phyloP scores from a whole-genome alignment of 75 land plant genomes.

The Chamaecyparis obtusa region DNA sequence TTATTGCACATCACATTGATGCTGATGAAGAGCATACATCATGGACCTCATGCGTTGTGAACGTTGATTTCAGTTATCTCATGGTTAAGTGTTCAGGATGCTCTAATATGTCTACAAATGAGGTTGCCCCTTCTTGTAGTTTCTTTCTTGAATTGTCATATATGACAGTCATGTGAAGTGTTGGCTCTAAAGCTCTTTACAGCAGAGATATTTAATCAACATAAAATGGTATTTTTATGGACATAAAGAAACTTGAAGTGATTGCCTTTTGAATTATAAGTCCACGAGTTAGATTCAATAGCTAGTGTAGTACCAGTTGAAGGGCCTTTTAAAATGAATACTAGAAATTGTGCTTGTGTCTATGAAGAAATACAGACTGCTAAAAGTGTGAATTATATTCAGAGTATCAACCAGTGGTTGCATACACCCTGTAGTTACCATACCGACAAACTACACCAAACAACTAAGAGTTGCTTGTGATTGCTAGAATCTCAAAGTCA shows the following conservation, averaged over 20 bases:
- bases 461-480: background rate
- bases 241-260: background rate
- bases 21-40: background rate
- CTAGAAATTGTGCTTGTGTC: too few relatives aligned
- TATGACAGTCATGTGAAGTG: too few relatives aligned
- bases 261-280: too few relatives aligned
- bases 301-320: background rate
- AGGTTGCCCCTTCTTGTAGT: too few relatives aligned
- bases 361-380: background rate
- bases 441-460: too few relatives aligned
- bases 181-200: too few relatives aligned
- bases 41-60: background rate
- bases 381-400: too few relatives aligned
- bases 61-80: too few relatives aligned
- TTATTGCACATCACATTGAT: background rate
- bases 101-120: too few relatives aligned
- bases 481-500: too few relatives aligned
- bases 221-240: background rate
- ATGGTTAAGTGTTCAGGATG: too few relatives aligned
- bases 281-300: background rate
- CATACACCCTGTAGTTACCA: background rate
- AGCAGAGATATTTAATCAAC: background rate
- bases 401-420: background rate
- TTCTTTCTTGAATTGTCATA: too few relatives aligned
- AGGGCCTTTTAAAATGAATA: background rate